phyloP scores from a whole-genome alignment of 163 green algal species.

The Prototheca cutis region DNA sequence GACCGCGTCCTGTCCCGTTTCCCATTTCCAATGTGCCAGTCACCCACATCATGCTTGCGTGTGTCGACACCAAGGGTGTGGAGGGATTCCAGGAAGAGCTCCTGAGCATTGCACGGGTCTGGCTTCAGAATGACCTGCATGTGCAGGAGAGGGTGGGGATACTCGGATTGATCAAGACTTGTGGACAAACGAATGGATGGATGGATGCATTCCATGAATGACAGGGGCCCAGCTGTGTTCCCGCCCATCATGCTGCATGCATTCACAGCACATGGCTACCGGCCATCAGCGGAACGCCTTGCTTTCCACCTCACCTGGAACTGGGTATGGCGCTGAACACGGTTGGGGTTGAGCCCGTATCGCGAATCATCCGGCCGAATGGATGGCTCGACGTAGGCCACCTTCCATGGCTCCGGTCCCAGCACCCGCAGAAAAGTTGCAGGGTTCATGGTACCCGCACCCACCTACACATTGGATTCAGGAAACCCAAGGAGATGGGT shows the following conservation, averaged over 20 bases:
- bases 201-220: no score
- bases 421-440: slow-evolving; percentile 86
- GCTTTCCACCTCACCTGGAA: slow-evolving; percentile 74
- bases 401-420: slow-evolving; percentile 94
- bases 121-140: slow-evolving; percentile 93
- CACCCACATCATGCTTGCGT: slow-evolving; percentile 52
- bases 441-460: slow-evolving; percentile 88
- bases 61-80: slow-evolving; percentile 84
- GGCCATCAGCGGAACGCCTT: no score
- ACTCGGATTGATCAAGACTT: no score
- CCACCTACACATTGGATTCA: slow-evolving; percentile 38
- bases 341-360: slow-evolving; percentile 97
- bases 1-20: no score
- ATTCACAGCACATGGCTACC: no score
- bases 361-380: slow-evolving; percentile 92
- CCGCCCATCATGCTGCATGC: no score
- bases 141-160: neutral
- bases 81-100: slow-evolving; percentile 90
- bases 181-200: no score
- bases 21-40: no score
- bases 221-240: no score
- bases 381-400: slow-evolving; percentile 85
- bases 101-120: slow-evolving; percentile 80
- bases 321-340: slow-evolving; percentile 96
- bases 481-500: neutral